These are phyloP conservation scores for Toxoplasma gondii DNA, from an alignment of 169 alveolate genomes.

Conservation along the genomic window DNA sequence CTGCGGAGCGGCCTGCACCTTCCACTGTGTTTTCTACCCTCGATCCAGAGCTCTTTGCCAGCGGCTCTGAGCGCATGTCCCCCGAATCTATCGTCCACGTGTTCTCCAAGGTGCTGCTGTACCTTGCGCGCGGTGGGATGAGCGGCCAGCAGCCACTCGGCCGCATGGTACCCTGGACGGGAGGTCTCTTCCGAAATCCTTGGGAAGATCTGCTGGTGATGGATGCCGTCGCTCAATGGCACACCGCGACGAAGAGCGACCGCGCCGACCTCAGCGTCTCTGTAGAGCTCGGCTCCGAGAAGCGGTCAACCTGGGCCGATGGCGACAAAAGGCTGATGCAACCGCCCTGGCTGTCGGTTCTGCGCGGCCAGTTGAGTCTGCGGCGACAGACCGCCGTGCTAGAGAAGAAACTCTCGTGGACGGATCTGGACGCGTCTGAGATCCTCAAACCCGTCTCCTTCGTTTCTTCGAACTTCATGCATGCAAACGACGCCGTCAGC, in stretches of 20 bases:
- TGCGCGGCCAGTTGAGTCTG: background rate
- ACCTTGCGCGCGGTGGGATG: background rate
- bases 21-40: too few species aligned
- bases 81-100: background rate
- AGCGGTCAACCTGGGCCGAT: background rate
- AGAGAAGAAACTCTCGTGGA: background rate
- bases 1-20: background rate
- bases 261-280: background rate
- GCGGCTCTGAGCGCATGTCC: background rate
- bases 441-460: background rate
- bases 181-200: background rate
- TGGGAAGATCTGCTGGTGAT: background rate
- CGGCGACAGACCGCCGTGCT: background rate
- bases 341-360: background rate
- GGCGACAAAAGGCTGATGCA: background rate
- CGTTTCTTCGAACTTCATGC: background rate
- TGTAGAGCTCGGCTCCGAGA: background rate
- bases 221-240: background rate
- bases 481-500: background rate
- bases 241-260: background rate
- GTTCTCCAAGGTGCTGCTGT: background rate
- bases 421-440: background rate
- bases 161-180: background rate
- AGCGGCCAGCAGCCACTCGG: background rate
- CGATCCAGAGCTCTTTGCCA: too few species aligned